A percentile compares a stretch with the other conserved stretches of the same genome.
These are phyloP conservation scores for Tulasnella calospora DNA, from an alignment of 768 basidiomycete species.

Conservation along the genomic window DNA sequence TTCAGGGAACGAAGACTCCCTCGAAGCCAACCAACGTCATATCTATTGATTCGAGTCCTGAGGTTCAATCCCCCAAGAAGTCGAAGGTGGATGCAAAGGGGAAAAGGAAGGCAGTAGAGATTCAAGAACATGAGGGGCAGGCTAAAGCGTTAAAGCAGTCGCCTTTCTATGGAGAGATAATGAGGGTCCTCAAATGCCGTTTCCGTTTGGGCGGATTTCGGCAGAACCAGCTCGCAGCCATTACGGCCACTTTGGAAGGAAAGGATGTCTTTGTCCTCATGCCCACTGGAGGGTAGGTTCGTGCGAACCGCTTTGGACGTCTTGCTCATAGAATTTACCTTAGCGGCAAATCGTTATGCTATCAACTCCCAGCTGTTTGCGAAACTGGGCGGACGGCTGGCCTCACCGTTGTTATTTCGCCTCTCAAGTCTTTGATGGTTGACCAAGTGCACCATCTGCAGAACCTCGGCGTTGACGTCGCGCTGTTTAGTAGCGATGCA, in stretches of 20 bases:
- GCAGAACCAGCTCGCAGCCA: conserved; percentile 78
- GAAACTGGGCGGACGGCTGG: conserved; percentile 63
- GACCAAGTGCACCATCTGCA: conserved; percentile 76
- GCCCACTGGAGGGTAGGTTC: conserved; percentile 73
- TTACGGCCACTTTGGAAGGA: conserved; percentile 71
- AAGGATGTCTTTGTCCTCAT: conserved; percentile 91
- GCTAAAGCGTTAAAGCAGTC: conserved; percentile 16
- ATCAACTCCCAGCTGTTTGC: conserved; percentile 83
- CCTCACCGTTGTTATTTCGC: conserved; percentile 85
- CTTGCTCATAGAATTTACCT: conserved; percentile 38
- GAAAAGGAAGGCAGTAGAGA: background rate
- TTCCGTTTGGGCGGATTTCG: conserved; percentile 72
- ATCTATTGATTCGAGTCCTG: conserved; percentile 6
- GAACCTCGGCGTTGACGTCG: conserved; percentile 61
- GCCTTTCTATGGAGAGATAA: conserved; percentile 49
- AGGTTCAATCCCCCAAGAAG: background rate
- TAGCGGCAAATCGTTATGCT: conserved; percentile 39
- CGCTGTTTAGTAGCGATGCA: conserved; percentile 61
- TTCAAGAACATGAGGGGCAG: background rate
- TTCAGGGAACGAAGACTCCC: background rate
- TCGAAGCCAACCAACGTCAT: background rate
- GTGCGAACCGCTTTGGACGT: conserved; percentile 52
- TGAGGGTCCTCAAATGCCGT: conserved; percentile 47
- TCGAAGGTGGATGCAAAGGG: background rate
- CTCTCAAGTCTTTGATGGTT: conserved; percentile 79